Base-by-base conservation (phyloP, 768 basidiomycete species). In the Pisolithus sp. region DNA sequence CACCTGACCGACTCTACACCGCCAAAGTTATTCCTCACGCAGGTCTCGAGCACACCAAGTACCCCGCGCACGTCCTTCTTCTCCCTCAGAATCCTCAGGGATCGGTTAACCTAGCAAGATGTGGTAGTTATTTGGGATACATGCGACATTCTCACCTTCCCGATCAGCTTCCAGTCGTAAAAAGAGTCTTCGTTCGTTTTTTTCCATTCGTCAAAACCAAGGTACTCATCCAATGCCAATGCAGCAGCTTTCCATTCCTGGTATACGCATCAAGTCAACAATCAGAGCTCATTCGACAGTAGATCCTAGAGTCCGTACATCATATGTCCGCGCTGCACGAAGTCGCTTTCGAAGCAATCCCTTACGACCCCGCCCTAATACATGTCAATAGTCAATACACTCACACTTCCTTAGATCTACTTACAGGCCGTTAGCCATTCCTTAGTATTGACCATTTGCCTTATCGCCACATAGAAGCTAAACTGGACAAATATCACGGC, bases 181-280 rank as follows among this genome's bases (percentile, higher is more conserved):
- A 86, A 96, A 2, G 83, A 73, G 67, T 95, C 92, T 59, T 93
- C 89, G 43, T 95, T 89, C 10, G 82, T 67, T 48, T 74, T 76
- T 66, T 98, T 98, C 96, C 96, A 99, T 50, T 85, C 82, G 51
- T 92, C 77, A 60, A 96, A 95, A 6, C 84, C 76, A 24, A 98
- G 73, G 71, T 86, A 86, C 50, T 79, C 76, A 61, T 99, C 96
- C 55, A 99, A 65, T 39, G 75, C 77, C 49, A 77, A 69, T 1
- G 96, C 96, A 0, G 83, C 83, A 26, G 76, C 74, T 68, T 87
- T 91, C 96, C 96, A 99, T 70, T 96, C 89, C 76, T 89, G 57
- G 49, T 20, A 49, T 6, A 36, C 18, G 9, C 18, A 5, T 17
- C 40, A 18, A 51, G 40, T 42, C 56, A 26, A 56, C 43, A 41